Evolutionary conservation across 2,329 filamentous ascomycete species (phyloP), one percentile per base, ranked within the genome.

Genomic region (Fusarium nanum): DNA sequence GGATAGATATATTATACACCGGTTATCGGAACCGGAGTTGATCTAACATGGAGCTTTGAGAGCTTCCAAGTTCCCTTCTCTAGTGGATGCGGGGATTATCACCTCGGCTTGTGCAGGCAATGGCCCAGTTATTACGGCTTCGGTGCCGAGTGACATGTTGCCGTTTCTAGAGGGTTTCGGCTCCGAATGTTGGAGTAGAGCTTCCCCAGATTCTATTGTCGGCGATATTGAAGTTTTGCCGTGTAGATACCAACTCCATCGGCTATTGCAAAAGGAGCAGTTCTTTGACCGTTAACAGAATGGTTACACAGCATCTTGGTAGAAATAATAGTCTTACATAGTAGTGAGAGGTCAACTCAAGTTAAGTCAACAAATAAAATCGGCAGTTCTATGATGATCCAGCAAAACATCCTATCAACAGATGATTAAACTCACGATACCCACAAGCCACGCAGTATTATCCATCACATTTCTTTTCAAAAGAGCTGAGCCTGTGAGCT

Each of bases 111-210:
- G 50, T 61, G 22, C 28, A 12, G 32, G 40, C 30, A 46, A 55
- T 20, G 37, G 47, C 53, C 53, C 67, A 70, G 54, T 54, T 55
- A 63, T 28, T 49, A 53, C 23, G 30, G 28, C 22, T 42, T 71
- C 68, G 68, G 68, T 71, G 68, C 68, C 68, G 68, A 65, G 44
- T 46, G 20, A 54, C 48, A 40, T 52, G 23, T 71, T 49, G 64
- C 68, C 68, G 68, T 45, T 25, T 32, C 23, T 23, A n/a, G 46
- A 34, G 30, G 13, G 18, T 22, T 32, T 65, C 68, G 68, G 68
- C 60, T 71, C 68, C 68, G 68, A 57, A 41, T 42, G 18, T 18
- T 52, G 25, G 37, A 55, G 42, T 47, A 49, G 27, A 16, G 48
- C 45, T 28, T 23, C 28, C 50, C 42, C 18, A 45, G 49, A 64